Base-by-base conservation (phyloP, 768 basidiomycete genomes). In the Termitomyces sp. region DNA sequence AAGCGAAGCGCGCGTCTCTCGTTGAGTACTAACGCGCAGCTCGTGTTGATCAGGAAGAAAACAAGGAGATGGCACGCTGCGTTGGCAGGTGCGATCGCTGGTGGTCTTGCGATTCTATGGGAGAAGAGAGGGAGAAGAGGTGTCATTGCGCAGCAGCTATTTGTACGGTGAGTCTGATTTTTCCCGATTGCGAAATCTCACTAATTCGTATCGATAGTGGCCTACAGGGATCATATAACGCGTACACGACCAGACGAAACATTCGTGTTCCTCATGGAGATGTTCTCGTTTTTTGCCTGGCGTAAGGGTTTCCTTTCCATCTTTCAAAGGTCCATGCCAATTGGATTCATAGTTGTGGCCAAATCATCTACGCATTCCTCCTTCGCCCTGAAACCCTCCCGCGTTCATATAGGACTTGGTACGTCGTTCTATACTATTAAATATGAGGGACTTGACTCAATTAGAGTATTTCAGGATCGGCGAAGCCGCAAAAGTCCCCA, bases 211-310 rank as follows among this genome's bases (percentile, higher is more conserved):
- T 31, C 15, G 20, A 26, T 54, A 92, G 94, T 48, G 94, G 95
- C 3, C 75, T 98, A 7, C 95, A 98, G 70, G 94, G 92, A 1
- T 84, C 87, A 1, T 96, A 90, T 69, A 96, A 95, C 65, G 80
- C 84, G 8, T 87, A 85, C 64, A 84, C 92, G 1, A 78, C 79
- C 2, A 82, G 81, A 62, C 81, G 81, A 31, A 84, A 84, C 31
- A 77, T 94, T 45, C 75, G 73, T 45, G 77, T 98, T 16, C 94
- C 94, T 0, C 79, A 94, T 68, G 95, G 95, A 5, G 90, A 88
- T 49, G 81, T 92, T 0, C 69, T 95, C 8, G 81, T 96, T 10
- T 97, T 98, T 65, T 77, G 86, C 0, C 64, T 94, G 4, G 84
- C 84, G 87, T 91, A 66, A 12, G 81, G 69, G 18, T 41, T 9